Conservation (phyloP, 805 yeast species). For the Saturnispora sekii region DNA sequence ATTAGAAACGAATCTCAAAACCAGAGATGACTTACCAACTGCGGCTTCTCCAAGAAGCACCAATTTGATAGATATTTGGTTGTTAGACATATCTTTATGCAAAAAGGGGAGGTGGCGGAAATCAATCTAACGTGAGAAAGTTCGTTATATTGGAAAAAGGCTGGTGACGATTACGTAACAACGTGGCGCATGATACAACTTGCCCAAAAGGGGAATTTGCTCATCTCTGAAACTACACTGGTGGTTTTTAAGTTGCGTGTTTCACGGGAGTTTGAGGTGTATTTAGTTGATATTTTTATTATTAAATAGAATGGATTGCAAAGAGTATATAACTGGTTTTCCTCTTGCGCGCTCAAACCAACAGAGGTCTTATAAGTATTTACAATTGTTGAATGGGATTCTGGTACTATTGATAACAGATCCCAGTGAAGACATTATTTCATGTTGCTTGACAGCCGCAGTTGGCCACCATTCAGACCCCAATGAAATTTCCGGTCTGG, state of each 20-base stretch:
- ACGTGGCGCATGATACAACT: conserved; percentile 6
- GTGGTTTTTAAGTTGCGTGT: not conserved
- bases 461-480: conserved; percentile 82
- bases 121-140: not conserved
- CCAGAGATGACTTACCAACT: conserved; percentile 91
- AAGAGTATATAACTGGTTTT: conserved; percentile 2
- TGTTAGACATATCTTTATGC: conserved; percentile 15
- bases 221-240: not conserved
- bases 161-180: too few relatives aligned
- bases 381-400: conserved; percentile 60
- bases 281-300: not conserved
- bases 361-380: conserved; percentile 33
- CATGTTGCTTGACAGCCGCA: conserved; percentile 67
- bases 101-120: not conserved
- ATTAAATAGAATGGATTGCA: not conserved
- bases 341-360: conserved; percentile 12
- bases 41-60: conserved; percentile 97
- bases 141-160: too few relatives aligned
- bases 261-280: not conserved
- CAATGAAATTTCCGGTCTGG: conserved; percentile 59
- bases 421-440: conserved; percentile 50
- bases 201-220: conserved; percentile 2
- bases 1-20: conserved; percentile 83
- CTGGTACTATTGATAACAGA: conserved; percentile 65
- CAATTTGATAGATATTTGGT: conserved; percentile 68